phyloP scores from a whole-genome alignment of 176 grass and related monocot genomes.

The Raddia guianensis region DNA sequence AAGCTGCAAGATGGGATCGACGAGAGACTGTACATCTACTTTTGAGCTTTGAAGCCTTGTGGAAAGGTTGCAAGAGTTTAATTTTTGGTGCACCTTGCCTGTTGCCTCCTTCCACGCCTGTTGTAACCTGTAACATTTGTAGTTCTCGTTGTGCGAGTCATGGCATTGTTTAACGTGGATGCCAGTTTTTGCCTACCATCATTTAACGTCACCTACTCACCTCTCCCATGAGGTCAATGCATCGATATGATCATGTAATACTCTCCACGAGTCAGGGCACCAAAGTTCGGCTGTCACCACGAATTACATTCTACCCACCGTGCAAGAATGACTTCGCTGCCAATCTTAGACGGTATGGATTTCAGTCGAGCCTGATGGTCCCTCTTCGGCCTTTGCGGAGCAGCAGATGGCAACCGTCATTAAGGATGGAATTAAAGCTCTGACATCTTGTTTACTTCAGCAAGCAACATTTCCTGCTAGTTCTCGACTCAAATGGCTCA shows the following conservation, averaged over 20 bases:
- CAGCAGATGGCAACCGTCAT: not conserved
- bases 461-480: not conserved
- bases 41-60: slow-evolving; percentile 41
- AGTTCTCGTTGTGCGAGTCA: not conserved
- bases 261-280: not conserved
- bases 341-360: not conserved
- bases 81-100: not conserved
- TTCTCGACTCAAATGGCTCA: not conserved
- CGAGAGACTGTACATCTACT: slow-evolving; percentile 65
- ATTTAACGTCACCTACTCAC: not conserved
- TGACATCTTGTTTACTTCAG: not conserved
- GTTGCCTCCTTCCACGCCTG: not conserved
- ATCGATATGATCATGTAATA: not conserved
- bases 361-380: not conserved
- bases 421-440: slow-evolving; percentile 13
- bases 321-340: not conserved
- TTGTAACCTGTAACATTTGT: slow-evolving; percentile 29
- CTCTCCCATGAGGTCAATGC: not conserved
- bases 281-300: too few relatives aligned
- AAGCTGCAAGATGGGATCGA: slow-evolving; percentile 66
- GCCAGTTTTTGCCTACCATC: not conserved
- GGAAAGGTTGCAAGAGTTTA: not conserved
- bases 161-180: not conserved
- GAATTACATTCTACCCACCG: not conserved
- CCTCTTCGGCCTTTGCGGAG: not conserved